Base-by-base conservation (phyloP, 495 filamentous ascomycete species). In the Penicillium malachiteum region DNA sequence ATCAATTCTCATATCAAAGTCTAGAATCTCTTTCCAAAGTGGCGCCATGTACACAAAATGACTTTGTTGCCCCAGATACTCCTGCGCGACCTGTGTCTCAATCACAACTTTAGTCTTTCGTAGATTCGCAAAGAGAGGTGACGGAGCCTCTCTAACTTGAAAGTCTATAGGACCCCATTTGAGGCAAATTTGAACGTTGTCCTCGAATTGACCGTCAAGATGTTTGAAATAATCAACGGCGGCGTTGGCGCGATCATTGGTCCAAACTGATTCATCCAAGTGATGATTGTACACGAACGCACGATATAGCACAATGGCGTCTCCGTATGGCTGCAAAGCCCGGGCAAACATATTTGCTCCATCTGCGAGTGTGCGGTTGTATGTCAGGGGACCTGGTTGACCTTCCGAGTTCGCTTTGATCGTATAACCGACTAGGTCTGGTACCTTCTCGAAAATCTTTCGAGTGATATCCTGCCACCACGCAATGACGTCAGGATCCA, bases 121-220 rank as follows among this genome's bases (percentile, higher is more conserved):
- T 8, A 89, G 58, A 59, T 87, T 78, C n/a, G 84, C 79, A 55
- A 90, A 88, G 10, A 90, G 69, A 0, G 87, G 86, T n/a, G 84
- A 88, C 0, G 74, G 59, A 1, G 87, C 83, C 69, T 90, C 87
- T 37, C 86, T 83, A 21, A 88, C 84, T 62, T 90, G 87, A 71
- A 90, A 90, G 65, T 90, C 87, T 59, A 89, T 89, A 0, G 86
- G 85, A 0, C 87, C 87, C 55, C 82, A 87, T 69, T 90, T 90
- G n/a, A n/a, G n/a, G n/a, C n/a, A n/a, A 65, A 89, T 85, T 57
- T 90, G 87, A 6, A 89, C 85, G 58, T 89, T 90, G 50, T 86
- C 81, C 21, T 84, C 81, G 44, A 90, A 89, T 58, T 84, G 59
- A 12, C 74, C 81, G 65, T 90, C 87, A 9, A 89, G 74, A 0